Evolutionary conservation across 768 basidiomycete genomes (phyloP).

Genomic region (Hydnomerulius pinastri): DNA sequence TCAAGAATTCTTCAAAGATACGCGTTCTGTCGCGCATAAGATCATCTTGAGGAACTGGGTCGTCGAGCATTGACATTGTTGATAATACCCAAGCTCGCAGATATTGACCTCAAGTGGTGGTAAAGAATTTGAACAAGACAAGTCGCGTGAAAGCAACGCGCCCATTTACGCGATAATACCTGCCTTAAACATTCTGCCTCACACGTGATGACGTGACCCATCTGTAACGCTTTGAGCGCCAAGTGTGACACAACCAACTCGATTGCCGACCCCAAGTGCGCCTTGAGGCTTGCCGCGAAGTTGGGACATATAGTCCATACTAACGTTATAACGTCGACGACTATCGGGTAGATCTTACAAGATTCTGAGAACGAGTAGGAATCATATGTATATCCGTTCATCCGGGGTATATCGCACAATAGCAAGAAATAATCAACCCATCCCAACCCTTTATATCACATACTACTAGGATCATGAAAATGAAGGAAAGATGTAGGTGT

Average conservation of each 20-base stretch:
- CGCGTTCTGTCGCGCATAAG: conserved; percentile 75
- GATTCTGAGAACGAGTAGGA: too few relatives aligned
- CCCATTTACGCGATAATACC: conserved; percentile 28
- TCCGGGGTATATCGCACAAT: not conserved
- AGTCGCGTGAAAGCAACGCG: conserved; percentile 26
- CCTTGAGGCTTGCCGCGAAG: too few relatives aligned
- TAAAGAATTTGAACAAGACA: not conserved
- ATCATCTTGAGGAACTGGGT: conserved; percentile 68
- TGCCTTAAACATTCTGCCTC: conserved; percentile 31
- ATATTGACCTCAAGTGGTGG: not conserved
- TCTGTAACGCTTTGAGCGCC: too few relatives aligned
- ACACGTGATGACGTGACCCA: too few relatives aligned
- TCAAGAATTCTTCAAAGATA: conserved; percentile 82
- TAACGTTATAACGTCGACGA: too few relatives aligned
- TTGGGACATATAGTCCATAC: too few relatives aligned
- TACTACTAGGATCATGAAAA: not conserved
- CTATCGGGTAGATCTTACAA: too few relatives aligned
- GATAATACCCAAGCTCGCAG: not conserved
- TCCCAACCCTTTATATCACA: not conserved
- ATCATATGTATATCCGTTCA: not conserved
- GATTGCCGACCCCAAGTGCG: too few relatives aligned
- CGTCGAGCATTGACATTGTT: conserved; percentile 42
- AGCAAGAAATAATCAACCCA: conserved; percentile 1
- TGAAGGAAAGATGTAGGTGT: not conserved
- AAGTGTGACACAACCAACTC: too few relatives aligned